Percentiles rank a stretch among this genome's conserved stretches.
Conservation (phyloP, 1,284 basidiomycete genomes). For the Malassezia slooffiae region DNA sequence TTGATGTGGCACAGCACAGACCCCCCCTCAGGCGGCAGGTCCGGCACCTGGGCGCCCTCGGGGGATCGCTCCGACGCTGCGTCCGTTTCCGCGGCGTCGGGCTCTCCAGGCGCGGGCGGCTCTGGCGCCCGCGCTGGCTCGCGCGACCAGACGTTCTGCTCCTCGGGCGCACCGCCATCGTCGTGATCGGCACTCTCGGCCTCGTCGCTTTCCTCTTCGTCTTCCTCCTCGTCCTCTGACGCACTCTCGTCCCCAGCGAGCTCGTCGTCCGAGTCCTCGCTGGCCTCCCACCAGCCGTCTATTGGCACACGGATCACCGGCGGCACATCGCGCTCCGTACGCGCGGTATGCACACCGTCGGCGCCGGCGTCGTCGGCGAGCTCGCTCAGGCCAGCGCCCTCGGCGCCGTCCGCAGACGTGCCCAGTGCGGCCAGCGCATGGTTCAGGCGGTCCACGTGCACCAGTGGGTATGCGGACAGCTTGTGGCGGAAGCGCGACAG, state of each 20-base stretch:
- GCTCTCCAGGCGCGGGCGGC: neutral
- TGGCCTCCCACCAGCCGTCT: neutral
- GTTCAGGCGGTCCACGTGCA: constrained; percentile 77
- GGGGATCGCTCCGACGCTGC: neutral
- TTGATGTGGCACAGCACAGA: constrained; percentile 67
- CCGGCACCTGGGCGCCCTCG: neutral
- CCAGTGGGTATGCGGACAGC: constrained; percentile 64
- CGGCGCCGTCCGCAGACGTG: neutral
- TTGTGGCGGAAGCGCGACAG: constrained; percentile 78
- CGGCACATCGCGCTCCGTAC: constrained; percentile 8
- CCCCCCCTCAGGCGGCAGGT: constrained; percentile 23
- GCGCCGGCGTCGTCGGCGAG: too few relatives aligned
- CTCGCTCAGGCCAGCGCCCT: neutral
- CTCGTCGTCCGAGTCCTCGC: neutral
- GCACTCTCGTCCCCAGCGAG: neutral
- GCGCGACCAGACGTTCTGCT: constrained; percentile 21
- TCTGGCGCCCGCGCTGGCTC: neutral
- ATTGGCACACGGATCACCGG: constrained; percentile 9
- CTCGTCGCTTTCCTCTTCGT: constrained; percentile 9
- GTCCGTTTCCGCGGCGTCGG: neutral
- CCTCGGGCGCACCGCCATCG: constrained; percentile 17
- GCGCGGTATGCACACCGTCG: too few relatives aligned
- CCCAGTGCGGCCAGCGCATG: constrained; percentile 1
- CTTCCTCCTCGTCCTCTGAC: constrained; percentile 13
- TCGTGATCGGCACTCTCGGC: constrained; percentile 12